Evolutionary conservation across 345 rosid genomes (phyloP), one percentile per base, ranked within the genome.

Genomic region (Triadica sebifera): DNA sequence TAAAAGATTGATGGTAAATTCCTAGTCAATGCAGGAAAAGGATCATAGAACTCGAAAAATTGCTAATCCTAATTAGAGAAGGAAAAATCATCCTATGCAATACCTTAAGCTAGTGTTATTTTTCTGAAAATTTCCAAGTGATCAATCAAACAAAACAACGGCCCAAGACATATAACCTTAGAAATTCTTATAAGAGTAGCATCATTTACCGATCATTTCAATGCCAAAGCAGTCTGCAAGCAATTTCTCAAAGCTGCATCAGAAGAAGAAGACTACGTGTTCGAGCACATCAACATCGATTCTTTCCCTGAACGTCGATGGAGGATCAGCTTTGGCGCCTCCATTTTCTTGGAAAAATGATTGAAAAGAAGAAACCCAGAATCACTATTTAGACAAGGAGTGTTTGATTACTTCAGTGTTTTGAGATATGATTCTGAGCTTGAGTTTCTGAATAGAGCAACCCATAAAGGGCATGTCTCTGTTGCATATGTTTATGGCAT

Each of bases 131-230:
- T 6, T 43, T 43, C 10, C 47, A 1, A 6, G 8, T 6, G 10
- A 1, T n/a, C 10, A 43, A 43, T 43, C 9, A 43, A 7, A 6
- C 47, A 43, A 43, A 43, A 6, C 47, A 43, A 43, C 5, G 47
- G 47, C 9, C 75, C 75, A 0, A n/a, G 38, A 5, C 67, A 56
- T 2, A 17, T 80, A 15, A 15, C 46, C 8, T 49, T 39, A 12
- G 55, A 68, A 66, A 20, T 80, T 68, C 63, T 76, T 0, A 38
- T 64, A 12, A 58, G 12, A 3, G 67, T 76, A 0, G 83, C 77
- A 6, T 80, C 72, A 2, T 0, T 63, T 4, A 9, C 29, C 5
- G 51, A 77, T 41, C 62, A 69, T 5, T 17, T 50, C n/a, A 63
- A 12, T 4, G 65, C 49, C 1, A 51, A 64, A 22, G 5, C 15